A percentile compares a stretch with the other conserved stretches of the same genome.
phyloP scores from a whole-genome alignment of 176 grass and related monocot species.

The Aegilops speltoides region DNA sequence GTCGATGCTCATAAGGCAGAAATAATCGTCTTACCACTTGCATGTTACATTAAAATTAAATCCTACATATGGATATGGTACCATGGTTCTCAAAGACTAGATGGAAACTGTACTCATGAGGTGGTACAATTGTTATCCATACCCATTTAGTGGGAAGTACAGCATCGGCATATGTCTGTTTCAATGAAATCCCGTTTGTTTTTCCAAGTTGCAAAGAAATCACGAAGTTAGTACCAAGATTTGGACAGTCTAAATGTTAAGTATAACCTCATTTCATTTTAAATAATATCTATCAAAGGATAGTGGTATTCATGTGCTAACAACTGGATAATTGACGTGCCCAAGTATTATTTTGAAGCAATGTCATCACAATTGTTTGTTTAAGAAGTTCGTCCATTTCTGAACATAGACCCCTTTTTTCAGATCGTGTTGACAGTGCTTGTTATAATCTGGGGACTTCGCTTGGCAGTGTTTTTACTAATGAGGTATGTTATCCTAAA shows the following conservation, averaged over 20 bases:
- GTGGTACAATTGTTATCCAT: not conserved
- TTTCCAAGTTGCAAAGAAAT: not conserved
- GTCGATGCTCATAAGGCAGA: not conserved
- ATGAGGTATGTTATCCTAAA: conserved; percentile 65
- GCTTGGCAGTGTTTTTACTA: conserved; percentile 74
- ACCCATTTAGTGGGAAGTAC: not conserved
- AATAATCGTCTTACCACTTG: not conserved
- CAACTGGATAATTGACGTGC: not conserved
- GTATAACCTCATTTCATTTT: not conserved
- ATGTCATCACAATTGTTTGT: not conserved
- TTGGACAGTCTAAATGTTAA: not conserved
- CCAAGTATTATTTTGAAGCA: not conserved
- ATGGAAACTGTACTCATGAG: not conserved
- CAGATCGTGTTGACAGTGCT: conserved; percentile 82
- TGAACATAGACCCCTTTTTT: conserved; percentile 34
- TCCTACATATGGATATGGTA: not conserved
- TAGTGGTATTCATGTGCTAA: not conserved
- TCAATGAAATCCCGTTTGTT: not conserved
- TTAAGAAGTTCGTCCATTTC: not conserved
- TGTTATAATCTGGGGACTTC: conserved; percentile 82
- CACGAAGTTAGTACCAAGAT: not conserved
- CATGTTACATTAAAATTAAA: not conserved
- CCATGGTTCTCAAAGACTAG: not conserved
- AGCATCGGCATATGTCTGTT: not conserved
- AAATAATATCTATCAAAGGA: not conserved